Evolutionary conservation across 2,329 filamentous ascomycete species (phyloP), one percentile per base, ranked within the genome.

Genomic region (Beauveria asiatica): DNA sequence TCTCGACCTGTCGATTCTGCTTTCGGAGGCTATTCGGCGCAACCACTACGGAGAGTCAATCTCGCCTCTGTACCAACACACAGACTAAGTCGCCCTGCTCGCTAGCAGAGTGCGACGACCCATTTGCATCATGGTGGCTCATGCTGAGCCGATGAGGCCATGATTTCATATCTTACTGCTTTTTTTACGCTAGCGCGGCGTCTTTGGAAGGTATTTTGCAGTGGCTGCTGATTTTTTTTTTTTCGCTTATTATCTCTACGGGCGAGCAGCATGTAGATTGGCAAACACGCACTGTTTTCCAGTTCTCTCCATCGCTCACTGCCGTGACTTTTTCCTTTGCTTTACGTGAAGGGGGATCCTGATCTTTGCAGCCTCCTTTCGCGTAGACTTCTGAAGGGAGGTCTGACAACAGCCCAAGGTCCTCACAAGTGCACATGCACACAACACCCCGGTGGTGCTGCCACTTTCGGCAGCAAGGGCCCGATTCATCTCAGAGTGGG

Each of bases 21-120:
- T 99, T 45, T 85, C 92, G 5, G 94, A 99, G 75, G 92, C 92
- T 55, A 97, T 99, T 67, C 84, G 94, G 68, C 86, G 94, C 68
- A 97, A 97, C 72, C 93, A 99, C 74, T 94, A 97, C 70, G 94
- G 94, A 74, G 93, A 97, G 77, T 87, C 88, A 64, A 88, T 90
- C 69, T 84, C 81, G 63, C 79, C 78, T 39, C 70, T 90, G 63
- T 91, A 90, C 73, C 86, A 89, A 70, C 85, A 87, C 66, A 82
- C 83, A 65, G 80, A 87, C 71, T 83, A 76, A 73, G 73, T 64
- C 58, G 11, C 5, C 33, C 33, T 50, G 42, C 39, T 27, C 27
- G 17, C 7, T 10, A 11, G 41, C 49, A 23, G 59, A 63, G 63
- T 61, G 60, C 59, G 61, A 61, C 63, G 42, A 30, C 16, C 49